Percentiles rank a stretch among this genome's conserved stretches.
Conservation (phyloP, 2,329 filamentous ascomycete species). For the Boeremia exigua region DNA sequence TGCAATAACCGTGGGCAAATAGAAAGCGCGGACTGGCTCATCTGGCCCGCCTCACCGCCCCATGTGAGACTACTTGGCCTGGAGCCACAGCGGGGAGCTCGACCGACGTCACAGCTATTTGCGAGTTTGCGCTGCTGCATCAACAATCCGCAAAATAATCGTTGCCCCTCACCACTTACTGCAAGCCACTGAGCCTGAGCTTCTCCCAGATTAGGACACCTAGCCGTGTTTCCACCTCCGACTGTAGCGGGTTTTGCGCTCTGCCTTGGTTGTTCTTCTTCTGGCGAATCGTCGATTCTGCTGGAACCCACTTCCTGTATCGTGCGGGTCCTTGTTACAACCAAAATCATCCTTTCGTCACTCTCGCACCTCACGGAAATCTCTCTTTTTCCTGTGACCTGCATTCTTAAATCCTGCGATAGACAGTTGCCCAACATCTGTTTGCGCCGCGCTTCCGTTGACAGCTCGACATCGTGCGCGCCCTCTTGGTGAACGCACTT, state of each 20-base stretch:
- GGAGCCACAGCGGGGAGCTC: constrained; percentile 13
- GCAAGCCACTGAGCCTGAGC: constrained; percentile 24
- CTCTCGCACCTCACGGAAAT: constrained; percentile 17
- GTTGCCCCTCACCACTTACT: constrained; percentile 9
- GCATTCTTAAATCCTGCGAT: neutral
- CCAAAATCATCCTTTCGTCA: constrained; percentile 45
- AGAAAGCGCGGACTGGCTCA: constrained; percentile 1
- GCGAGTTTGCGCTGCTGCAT: constrained; percentile 15
- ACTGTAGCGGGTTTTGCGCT: constrained; percentile 18
- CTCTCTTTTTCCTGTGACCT: neutral
- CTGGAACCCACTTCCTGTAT: constrained; percentile 35
- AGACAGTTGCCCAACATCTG: neutral
- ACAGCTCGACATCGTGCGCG: neutral
- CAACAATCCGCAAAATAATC: constrained; percentile 11
- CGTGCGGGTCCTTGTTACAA: constrained; percentile 25
- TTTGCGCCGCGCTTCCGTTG: neutral
- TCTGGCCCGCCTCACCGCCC: constrained; percentile 14
- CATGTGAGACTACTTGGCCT: constrained; percentile 10
- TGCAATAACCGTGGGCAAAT: constrained; percentile 3
- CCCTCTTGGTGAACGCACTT: neutral
- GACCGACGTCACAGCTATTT: constrained; percentile 16
- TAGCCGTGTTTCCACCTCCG: constrained; percentile 15
- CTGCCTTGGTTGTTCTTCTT: constrained; percentile 12
- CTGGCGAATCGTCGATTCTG: constrained; percentile 32
- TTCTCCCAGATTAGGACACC: constrained; percentile 15